These are phyloP conservation scores for Fusarium falciforme DNA, from an alignment of 2,329 filamentous ascomycete genomes.

Conservation along the genomic window DNA sequence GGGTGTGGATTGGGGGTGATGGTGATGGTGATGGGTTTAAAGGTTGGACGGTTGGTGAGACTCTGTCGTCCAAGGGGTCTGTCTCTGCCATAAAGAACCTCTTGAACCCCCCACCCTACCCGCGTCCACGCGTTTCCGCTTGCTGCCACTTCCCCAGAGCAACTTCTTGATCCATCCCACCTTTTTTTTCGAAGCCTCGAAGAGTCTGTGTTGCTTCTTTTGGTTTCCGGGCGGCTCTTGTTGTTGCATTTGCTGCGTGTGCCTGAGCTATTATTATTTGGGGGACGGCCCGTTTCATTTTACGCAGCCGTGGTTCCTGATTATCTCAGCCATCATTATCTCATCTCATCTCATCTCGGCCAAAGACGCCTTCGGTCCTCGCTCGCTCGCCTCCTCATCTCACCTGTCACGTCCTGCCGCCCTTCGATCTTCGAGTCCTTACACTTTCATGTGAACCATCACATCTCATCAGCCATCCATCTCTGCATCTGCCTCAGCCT, in stretches of 20 bases:
- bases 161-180: conserved; percentile 33
- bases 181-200: conserved; percentile 14
- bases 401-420: not conserved
- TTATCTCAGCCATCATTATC: conserved; percentile 24
- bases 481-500: not conserved
- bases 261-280: conserved; percentile 20
- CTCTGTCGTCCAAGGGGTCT: conserved; percentile 15
- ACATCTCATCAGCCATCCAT: conserved; percentile 6
- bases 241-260: conserved; percentile 22
- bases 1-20: conserved; percentile 21
- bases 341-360: conserved; percentile 4
- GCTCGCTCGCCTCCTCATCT: not conserved
- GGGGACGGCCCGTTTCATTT: conserved; percentile 21
- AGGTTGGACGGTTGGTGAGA: conserved; percentile 3
- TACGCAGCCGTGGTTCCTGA: conserved; percentile 13
- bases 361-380: conserved; percentile 1
- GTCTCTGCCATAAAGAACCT: conserved; percentile 32
- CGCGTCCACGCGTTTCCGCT: conserved; percentile 23
- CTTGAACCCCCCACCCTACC: conserved; percentile 37
- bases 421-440: not conserved
- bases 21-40: conserved; percentile 15
- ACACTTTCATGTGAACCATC: conserved; percentile 1
- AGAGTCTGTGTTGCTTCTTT: conserved; percentile 20
- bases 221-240: conserved; percentile 10
- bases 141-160: conserved; percentile 33